Evolutionary conservation across 768 basidiomycete species (phyloP).

Genomic region (Boletus rubescentipes): DNA sequence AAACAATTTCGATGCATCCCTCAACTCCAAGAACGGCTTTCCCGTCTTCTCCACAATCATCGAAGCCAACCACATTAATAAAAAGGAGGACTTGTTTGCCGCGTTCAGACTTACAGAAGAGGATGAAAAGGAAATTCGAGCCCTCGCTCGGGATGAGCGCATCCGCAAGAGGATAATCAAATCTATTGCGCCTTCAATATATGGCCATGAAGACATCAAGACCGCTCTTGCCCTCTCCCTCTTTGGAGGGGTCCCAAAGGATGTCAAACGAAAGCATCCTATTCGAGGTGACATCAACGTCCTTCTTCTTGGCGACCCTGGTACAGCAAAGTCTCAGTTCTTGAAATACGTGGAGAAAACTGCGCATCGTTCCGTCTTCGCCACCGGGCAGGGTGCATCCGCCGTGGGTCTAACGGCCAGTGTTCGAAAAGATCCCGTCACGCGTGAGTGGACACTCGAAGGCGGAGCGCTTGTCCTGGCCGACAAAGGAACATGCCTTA

Average conservation of each 20-base stretch:
- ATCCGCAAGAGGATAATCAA: constrained; percentile 98
- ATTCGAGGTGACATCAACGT: constrained; percentile 99
- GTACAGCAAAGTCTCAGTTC: constrained; percentile 99
- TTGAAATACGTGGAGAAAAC: constrained; percentile 99
- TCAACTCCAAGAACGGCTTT: constrained; percentile 98
- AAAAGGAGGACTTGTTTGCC: constrained; percentile 99
- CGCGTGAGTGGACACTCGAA: constrained; percentile 97
- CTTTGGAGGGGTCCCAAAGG: constrained; percentile 92
- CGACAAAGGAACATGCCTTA: constrained; percentile 95
- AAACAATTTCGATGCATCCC: constrained; percentile 97
- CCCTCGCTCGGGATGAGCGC: constrained; percentile 85
- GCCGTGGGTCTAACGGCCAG: constrained; percentile 98
- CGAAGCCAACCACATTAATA: constrained; percentile 98
- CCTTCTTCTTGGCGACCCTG: constrained; percentile 94
- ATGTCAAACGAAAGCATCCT: constrained; percentile 94
- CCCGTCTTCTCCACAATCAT: constrained; percentile 98
- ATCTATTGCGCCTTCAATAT: constrained; percentile 98
- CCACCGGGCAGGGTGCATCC: constrained; percentile 96
- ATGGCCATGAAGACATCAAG: constrained; percentile 99
- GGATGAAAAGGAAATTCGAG: constrained; percentile 89
- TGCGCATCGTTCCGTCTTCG: constrained; percentile 94
- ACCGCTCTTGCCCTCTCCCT: constrained; percentile 94
- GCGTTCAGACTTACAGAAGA: constrained; percentile 97
- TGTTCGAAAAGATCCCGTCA: constrained; percentile 97
- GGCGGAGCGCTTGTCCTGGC: constrained; percentile 98